Evolutionary conservation across 768 basidiomycete genomes (phyloP), one percentile per base, ranked within the genome.

Genomic region (Collybiopsis confluens): DNA sequence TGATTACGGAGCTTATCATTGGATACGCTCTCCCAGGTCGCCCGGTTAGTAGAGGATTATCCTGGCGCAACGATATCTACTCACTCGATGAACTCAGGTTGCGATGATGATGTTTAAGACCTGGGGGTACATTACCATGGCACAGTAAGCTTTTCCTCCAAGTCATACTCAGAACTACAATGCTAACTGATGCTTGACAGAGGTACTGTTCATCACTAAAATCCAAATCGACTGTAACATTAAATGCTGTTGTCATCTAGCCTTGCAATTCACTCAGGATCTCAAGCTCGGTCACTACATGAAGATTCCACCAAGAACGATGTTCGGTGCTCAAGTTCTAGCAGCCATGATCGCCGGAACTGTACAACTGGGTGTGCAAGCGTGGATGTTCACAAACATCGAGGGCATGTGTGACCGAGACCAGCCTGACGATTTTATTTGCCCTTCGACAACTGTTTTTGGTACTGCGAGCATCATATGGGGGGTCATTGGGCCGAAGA

Each of bases 31-130:
- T 89, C 38, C 91, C 90, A 11, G 90, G 91, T 2, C 79, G 79
- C 15, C 88, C 27, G 90, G 4, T 20, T 4, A 20, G 38, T 16
- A 5, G 6, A 5, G 38, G 18, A 5, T 15, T 16, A 16, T 16
- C 38, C n/a, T n/a, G 13, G 38, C 4, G 18, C 5, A 40, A 40
- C 18, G 38, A 15, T 5, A 16, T 9, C 4, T 4, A 16, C 13
- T 16, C 8, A 40, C 5, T 5, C 18, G n/a, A 20, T 15, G 38
- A 16, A 4, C 13, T 33, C 33, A 15, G 30, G 65, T 91, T 53
- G 89, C 90, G 0, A 88, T 83, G 77, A 90, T 92, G 89, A 72
- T 91, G 73, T 90, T 90, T 78, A 91, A 89, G 79, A 87, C 86
- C 0, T 89, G 77, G 76, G 88, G 89, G 28, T 89, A 88, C 60